Evolutionary conservation across 73 alveolate species (phyloP).

Genomic region (Paraurostyla sp.): DNA sequence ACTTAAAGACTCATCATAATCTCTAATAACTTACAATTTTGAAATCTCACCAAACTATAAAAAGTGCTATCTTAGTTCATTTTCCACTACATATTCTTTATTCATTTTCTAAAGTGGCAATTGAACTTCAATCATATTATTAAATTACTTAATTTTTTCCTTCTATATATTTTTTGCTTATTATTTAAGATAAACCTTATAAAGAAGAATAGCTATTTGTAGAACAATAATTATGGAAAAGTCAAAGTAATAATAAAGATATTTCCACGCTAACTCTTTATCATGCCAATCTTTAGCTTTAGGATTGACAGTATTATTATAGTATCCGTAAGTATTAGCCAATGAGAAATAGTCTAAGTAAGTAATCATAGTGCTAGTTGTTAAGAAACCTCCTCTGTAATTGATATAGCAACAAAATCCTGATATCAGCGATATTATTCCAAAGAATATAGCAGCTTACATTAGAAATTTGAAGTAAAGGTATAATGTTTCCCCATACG

Average conservation of each 20-base stretch:
- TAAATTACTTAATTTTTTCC: no score
- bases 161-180: no score
- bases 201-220: no score
- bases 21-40: background rate
- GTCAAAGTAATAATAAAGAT: background rate
- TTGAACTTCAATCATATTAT: no score
- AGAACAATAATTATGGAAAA: no score
- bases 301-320: background rate
- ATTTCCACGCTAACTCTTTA: background rate
- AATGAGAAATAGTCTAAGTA: slow-evolving; percentile 3
- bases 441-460: background rate
- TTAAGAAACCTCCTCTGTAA: background rate
- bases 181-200: no score
- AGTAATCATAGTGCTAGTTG: background rate
- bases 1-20: background rate
- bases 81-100: background rate
- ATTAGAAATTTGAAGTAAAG: background rate
- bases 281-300: background rate
- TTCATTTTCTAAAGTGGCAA: background rate
- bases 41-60: background rate
- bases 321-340: slow-evolving; percentile 9
- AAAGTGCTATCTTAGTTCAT: background rate
- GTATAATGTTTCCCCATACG: background rate
- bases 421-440: background rate
- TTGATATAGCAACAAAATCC: background rate